A percentile compares a stretch with the other conserved stretches of the same genome.
phyloP scores from a whole-genome alignment of 2,329 filamentous ascomycete genomes.

The Nemania diffusa region DNA sequence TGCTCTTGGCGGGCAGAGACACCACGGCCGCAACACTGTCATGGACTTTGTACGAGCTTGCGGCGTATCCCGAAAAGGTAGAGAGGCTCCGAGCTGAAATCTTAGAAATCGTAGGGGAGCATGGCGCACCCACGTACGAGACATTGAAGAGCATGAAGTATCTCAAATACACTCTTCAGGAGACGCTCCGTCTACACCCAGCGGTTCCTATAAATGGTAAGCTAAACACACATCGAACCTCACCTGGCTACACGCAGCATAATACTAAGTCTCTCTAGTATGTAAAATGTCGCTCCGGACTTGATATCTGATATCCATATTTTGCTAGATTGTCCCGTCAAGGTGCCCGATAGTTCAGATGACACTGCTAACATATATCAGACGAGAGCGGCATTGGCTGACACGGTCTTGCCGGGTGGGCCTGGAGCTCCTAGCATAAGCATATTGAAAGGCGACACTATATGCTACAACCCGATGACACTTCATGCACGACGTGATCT shows the following conservation, averaged over 20 bases:
- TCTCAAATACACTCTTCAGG: slow-evolving; percentile 52
- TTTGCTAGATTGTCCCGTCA: not conserved
- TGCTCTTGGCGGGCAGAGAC: slow-evolving; percentile 76
- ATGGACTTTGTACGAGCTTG: slow-evolving; percentile 74
- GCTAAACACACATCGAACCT: not conserved
- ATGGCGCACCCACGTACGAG: slow-evolving; percentile 62
- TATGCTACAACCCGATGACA: slow-evolving; percentile 31
- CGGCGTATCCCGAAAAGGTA: slow-evolving; percentile 65
- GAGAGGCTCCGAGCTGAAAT: slow-evolving; percentile 71
- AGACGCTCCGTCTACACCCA: slow-evolving; percentile 56
- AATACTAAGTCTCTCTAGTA: slow-evolving; percentile 26
- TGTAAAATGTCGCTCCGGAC: not conserved
- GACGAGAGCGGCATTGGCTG: slow-evolving; percentile 51
- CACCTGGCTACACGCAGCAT: not conserved
- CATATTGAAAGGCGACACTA: slow-evolving; percentile 33
- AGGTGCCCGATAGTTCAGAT: not conserved
- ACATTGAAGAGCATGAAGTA: slow-evolving; percentile 78
- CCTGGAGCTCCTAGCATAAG: slow-evolving; percentile 33
- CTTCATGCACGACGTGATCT: slow-evolving; percentile 37
- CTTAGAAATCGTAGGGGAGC: slow-evolving; percentile 61
- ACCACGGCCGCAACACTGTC: slow-evolving; percentile 74
- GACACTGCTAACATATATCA: slow-evolving; percentile 13
- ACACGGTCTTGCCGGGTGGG: slow-evolving; percentile 52
- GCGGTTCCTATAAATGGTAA: slow-evolving; percentile 56
- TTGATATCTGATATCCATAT: not conserved